These are phyloP conservation scores for Hypoxylon rickii DNA, from an alignment of 495 filamentous ascomycete species.

Conservation along the genomic window DNA sequence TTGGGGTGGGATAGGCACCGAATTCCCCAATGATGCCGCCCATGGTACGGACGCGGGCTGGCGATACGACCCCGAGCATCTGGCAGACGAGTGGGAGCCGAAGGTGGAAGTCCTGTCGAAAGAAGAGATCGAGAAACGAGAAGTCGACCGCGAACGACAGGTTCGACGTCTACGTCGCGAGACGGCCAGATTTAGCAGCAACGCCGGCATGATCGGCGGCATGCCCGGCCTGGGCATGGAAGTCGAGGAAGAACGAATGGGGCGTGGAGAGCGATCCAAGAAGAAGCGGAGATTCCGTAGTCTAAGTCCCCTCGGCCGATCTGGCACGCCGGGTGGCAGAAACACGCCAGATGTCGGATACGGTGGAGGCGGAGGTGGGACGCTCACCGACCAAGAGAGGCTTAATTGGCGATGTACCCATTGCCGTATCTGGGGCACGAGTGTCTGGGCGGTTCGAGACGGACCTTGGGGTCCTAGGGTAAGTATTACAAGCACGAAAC, in stretches of 20 bases:
- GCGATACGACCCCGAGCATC: conserved; percentile 88
- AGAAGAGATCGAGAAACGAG: conserved; percentile 97
- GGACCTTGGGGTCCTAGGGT: conserved; percentile 85
- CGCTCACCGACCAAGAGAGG: conserved; percentile 79
- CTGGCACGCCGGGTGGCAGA: conserved; percentile 69
- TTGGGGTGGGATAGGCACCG: conserved; percentile 69
- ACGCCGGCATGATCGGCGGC: conserved; percentile 69
- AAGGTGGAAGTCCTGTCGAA: conserved; percentile 87
- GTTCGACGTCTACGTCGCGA: conserved; percentile 84
- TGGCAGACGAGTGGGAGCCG: conserved; percentile 92
- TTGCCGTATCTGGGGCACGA: conserved; percentile 83
- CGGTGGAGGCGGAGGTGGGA: conserved; percentile 66
- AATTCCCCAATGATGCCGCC: conserved; percentile 88
- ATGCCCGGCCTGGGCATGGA: conserved; percentile 71
- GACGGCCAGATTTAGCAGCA: conserved; percentile 88
- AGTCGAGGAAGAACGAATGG: conserved; percentile 67
- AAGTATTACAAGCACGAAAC: conserved; percentile 42
- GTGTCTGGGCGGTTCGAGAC: conserved; percentile 93
- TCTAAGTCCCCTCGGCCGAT: conserved; percentile 71
- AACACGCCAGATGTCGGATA: conserved; percentile 75
- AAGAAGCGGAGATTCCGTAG: conserved; percentile 93
- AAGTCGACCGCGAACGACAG: conserved; percentile 92
- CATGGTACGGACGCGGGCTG: conserved; percentile 81
- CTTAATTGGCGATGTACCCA: conserved; percentile 88
- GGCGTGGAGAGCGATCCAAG: conserved; percentile 85